These are phyloP conservation scores for Leccinum uliginosum DNA, from an alignment of 768 basidiomycete species.

Conservation along the genomic window DNA sequence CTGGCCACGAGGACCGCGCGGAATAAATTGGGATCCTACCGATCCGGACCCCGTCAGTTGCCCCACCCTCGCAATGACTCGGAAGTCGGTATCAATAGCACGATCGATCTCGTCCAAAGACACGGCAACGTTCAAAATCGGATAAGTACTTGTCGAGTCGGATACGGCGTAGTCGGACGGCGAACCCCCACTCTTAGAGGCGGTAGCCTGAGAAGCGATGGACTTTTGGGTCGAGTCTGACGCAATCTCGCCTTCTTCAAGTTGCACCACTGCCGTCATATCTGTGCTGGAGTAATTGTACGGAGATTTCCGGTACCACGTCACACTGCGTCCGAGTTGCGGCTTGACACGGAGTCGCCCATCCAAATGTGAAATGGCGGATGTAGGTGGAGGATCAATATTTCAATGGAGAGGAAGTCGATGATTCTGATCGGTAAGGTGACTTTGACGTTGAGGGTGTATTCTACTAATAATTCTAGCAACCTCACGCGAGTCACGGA, in stretches of 20 bases:
- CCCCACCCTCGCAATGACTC: conserved; percentile 23
- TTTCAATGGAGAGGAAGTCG: conserved; percentile 86
- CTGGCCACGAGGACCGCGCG: conserved; percentile 21
- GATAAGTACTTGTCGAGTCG: conserved; percentile 20
- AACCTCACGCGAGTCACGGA: conserved; percentile 65
- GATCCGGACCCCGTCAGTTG: conserved; percentile 14
- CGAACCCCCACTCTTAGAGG: conserved; percentile 15
- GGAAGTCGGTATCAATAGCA: conserved; percentile 16
- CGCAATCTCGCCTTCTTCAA: conserved; percentile 10
- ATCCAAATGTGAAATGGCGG: conserved; percentile 20
- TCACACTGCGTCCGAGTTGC: conserved; percentile 21
- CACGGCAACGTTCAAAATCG: conserved; percentile 15
- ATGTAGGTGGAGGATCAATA: conserved; percentile 61
- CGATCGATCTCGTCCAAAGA: conserved; percentile 30
- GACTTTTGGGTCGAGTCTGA: conserved; percentile 3
- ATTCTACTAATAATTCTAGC: conserved; percentile 76
- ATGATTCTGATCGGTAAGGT: conserved; percentile 72
- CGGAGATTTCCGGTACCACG: conserved; percentile 30
- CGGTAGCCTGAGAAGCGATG: conserved; percentile 5
- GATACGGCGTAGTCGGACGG: conserved; percentile 25
- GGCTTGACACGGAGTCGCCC: conserved; percentile 22
- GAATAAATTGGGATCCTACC: conserved; percentile 12
- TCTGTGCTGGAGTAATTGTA: conserved; percentile 23
- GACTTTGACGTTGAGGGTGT: conserved; percentile 65
- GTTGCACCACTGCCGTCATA: conserved; percentile 26